A percentile compares a stretch with the other conserved stretches of the same genome.
phyloP scores from a whole-genome alignment of 352 stramenopile species.

The Phytophthora hibernalis region DNA sequence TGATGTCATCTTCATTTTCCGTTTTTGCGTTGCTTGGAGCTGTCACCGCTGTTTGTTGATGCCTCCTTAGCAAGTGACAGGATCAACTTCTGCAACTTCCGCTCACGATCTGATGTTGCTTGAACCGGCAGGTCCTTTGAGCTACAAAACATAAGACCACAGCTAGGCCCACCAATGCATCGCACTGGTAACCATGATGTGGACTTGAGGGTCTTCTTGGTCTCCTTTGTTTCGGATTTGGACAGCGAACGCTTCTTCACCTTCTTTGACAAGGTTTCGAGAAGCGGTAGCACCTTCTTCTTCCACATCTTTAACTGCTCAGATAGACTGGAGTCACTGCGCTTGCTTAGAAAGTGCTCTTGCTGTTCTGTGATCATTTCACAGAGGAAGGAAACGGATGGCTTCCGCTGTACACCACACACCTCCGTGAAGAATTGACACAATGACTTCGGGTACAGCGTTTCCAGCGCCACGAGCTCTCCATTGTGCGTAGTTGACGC shows the following conservation, averaged over 20 bases:
- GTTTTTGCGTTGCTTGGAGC: conserved; percentile 4
- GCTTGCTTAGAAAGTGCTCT: not conserved
- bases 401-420: conserved; percentile 69
- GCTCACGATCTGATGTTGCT: conserved; percentile 40
- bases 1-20: conserved; percentile 24
- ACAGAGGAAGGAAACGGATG: conserved; percentile 56
- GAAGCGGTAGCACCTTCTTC: conserved; percentile 48
- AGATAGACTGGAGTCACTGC: not conserved
- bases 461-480: conserved; percentile 48
- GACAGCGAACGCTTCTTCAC: conserved; percentile 51
- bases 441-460: conserved; percentile 59
- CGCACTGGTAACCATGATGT: conserved; percentile 47
- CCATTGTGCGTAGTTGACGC: conserved; percentile 42
- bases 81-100: conserved; percentile 50
- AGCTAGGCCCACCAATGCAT: conserved; percentile 11
- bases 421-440: conserved; percentile 71
- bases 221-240: conserved; percentile 45
- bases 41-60: not conserved
- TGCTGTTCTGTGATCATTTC: conserved; percentile 35
- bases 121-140: conserved; percentile 42
- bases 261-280: conserved; percentile 50
- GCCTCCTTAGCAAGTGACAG: conserved; percentile 31
- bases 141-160: conserved; percentile 30
- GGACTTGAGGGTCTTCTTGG: conserved; percentile 56
- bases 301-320: conserved; percentile 46